Conservation (phyloP, 2,329 filamentous ascomycete genomes). For the Colletotrichum gloeosporioides region DNA sequence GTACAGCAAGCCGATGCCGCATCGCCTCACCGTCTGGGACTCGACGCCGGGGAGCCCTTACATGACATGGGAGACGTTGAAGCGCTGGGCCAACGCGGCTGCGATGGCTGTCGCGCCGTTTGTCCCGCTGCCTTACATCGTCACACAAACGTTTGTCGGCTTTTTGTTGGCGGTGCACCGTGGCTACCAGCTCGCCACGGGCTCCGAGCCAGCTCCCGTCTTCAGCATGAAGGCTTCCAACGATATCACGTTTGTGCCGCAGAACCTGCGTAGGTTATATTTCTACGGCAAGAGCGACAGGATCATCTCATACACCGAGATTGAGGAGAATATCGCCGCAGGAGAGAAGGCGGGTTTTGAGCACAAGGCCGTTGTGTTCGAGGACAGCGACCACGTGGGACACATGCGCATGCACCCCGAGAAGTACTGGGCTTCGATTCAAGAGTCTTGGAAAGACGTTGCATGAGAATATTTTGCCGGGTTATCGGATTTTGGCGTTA, state of each 20-base stretch:
- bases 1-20: conserved; percentile 46
- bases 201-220: conserved; percentile 44
- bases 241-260: conserved; percentile 30
- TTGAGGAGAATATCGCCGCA: conserved; percentile 57
- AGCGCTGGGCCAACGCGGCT: conserved; percentile 59
- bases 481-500: not conserved
- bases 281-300: conserved; percentile 64
- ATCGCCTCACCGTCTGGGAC: conserved; percentile 54
- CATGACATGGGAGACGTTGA: conserved; percentile 46
- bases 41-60: conserved; percentile 57
- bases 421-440: conserved; percentile 61
- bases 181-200: conserved; percentile 37
- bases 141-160: conserved; percentile 54
- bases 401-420: conserved; percentile 62
- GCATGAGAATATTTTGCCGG: not conserved
- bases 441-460: conserved; percentile 28
- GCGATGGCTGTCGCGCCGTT: conserved; percentile 50
- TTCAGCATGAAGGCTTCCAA: conserved; percentile 1
- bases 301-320: conserved; percentile 60
- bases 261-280: conserved; percentile 53
- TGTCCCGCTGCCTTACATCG: conserved; percentile 54
- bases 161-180: conserved; percentile 43
- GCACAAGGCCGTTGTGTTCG: conserved; percentile 57
- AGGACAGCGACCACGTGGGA: conserved; percentile 64
- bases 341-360: conserved; percentile 53